Evolutionary conservation across 257 asterid species (phyloP), one percentile per base, ranked within the genome.

Genomic region (Fraxinus americana): DNA sequence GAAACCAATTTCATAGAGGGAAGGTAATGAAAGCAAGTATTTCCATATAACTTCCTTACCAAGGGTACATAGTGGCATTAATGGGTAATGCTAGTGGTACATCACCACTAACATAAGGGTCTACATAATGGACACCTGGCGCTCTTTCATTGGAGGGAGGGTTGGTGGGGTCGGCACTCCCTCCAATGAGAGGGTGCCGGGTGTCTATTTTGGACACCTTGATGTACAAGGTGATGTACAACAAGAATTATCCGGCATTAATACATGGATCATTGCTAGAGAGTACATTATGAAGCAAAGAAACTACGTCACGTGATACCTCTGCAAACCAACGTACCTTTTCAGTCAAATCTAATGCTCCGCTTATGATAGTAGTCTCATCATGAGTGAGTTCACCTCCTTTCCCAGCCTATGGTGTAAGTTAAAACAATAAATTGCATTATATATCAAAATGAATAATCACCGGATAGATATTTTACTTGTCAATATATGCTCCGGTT

Each of bases 301-400:
- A 1, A 39, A 6, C 25, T 1, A 54, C 7, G 19, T 7, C 41
- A 41, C 35, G 32, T 50, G 32, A 65, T 70, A 50, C 36, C 34
- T 76, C 65, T 73, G 63, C 65, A 57, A 78, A 61, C 17, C 69
- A 74, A 77, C 82, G 45, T 71, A 90, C 99, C 97, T 96, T 96
- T 84, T 84, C 91, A n/a, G 98, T 91, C 92, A 96, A 88, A 90
- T 96, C 99, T 72, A 96, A 89, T 70, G 99, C 98, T 75, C 99
- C 99, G 35, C 94, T 91, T 63, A 96, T 96, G 77, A 96, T 96
- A 41, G 99, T 92, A 75, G 98, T 86, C 86, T 96, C 99, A 77
- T 89, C 94, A 67, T 92, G 98, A 45, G 98, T 83, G 79, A 96
- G 95, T 81, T 96, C 99, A 75, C 99, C 98, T 19, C 98, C 99